Evolutionary conservation across 371 early-diverging fungal genomes (phyloP).

Genomic region (Circinella minor): DNA sequence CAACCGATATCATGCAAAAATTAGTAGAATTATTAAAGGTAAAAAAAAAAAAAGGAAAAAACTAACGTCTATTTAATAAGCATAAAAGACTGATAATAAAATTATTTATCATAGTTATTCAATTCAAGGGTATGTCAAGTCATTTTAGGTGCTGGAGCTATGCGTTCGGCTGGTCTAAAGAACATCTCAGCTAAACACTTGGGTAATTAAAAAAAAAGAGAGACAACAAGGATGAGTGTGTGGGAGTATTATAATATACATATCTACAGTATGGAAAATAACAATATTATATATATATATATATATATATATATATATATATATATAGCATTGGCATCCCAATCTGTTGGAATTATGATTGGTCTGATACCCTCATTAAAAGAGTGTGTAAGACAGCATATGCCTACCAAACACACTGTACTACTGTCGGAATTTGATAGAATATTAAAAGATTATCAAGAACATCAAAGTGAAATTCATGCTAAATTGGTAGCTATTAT

Average conservation of each 20-base stretch:
- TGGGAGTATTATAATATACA: not conserved
- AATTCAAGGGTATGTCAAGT: slow-evolving; percentile 93
- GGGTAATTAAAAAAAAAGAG: slow-evolving; percentile 40
- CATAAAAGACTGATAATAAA: no score
- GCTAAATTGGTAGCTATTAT: slow-evolving; percentile 89
- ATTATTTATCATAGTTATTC: slow-evolving; percentile 64
- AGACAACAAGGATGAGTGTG: not conserved
- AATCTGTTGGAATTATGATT: slow-evolving; percentile 85
- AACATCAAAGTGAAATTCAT: slow-evolving; percentile 90
- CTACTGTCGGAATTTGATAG: slow-evolving; percentile 89
- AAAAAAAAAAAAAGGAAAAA: slow-evolving; percentile 2
- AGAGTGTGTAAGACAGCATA: slow-evolving; percentile 67
- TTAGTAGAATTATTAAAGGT: slow-evolving; percentile 85
- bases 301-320: slow-evolving; percentile 17
- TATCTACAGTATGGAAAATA: no score
- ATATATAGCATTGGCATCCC: slow-evolving; percentile 81
- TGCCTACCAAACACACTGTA: slow-evolving; percentile 76
- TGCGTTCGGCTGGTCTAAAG: slow-evolving; percentile 92
- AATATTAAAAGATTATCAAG: slow-evolving; percentile 74
- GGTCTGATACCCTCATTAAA: slow-evolving; percentile 84
- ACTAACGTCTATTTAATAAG: no score
- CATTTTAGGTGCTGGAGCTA: slow-evolving; percentile 94
- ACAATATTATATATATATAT: not conserved
- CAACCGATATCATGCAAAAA: slow-evolving; percentile 84
- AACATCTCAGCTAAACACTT: slow-evolving; percentile 95